Conservation (phyloP, 2,329 filamentous ascomycete species). For the Aspergillus ustus region DNA sequence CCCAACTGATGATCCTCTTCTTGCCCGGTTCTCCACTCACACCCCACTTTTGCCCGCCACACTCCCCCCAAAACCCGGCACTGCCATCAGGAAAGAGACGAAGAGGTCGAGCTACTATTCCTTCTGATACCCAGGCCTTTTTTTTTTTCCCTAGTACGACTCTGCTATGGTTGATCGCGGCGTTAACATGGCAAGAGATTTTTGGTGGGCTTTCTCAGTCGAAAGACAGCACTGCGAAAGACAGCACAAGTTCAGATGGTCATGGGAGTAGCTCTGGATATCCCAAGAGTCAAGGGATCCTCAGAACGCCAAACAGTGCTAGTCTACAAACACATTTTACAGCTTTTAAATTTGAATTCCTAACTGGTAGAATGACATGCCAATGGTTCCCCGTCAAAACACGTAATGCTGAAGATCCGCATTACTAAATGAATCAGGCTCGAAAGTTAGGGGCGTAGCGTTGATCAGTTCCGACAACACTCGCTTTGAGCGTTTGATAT, state of each 20-base stretch:
- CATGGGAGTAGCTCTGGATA: slow-evolving; percentile 10
- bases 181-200: slow-evolving; percentile 5
- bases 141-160: slow-evolving; percentile 12
- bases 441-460: slow-evolving; percentile 9
- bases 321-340: slow-evolving; percentile 11
- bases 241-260: slow-evolving; percentile 10
- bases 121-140: slow-evolving; percentile 4
- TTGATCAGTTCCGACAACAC: slow-evolving; percentile 9
- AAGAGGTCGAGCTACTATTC: neutral
- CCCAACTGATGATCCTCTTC: neutral
- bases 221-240: slow-evolving; percentile 1
- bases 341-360: slow-evolving; percentile 11
- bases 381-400: slow-evolving; percentile 8
- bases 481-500: slow-evolving; percentile 13
- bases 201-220: slow-evolving; percentile 5
- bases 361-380: slow-evolving; percentile 15
- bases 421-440: slow-evolving; percentile 14
- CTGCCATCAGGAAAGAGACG: slow-evolving; percentile 12
- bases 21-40: slow-evolving; percentile 1
- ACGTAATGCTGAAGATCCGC: slow-evolving; percentile 7
- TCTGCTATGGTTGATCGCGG: neutral
- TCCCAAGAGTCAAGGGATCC: slow-evolving; percentile 13
- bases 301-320: slow-evolving; percentile 5
- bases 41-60: slow-evolving; percentile 4
- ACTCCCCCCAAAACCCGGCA: slow-evolving; percentile 6